Evolutionary conservation across 345 rosid genomes (phyloP), one percentile per base, ranked within the genome.

Genomic region (Rhodomyrtus tomentosa): DNA sequence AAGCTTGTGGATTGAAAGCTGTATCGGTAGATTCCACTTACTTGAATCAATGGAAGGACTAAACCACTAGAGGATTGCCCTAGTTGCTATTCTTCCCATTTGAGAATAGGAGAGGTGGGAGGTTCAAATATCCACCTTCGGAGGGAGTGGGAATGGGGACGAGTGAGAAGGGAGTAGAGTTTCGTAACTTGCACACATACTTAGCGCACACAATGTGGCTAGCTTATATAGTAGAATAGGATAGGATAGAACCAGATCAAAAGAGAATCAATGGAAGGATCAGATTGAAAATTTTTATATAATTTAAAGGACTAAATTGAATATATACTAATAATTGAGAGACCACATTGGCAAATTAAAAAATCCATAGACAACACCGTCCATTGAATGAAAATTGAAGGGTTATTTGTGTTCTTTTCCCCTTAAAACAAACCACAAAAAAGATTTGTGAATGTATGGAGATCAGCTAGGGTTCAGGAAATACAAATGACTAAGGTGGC

Each of bases 361-460:
- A 68, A 32, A 0, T 32, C 2, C 12, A 32, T 0, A 32, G 3
- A 18, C 1, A 0, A 2, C 13, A 36, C 10, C 1, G 12, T 6
- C 38, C 0, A 18, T 68, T 38, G 0, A 32, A 62, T 32, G 42
- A 7, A 32, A 32, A 32, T 62, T 32, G 16, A 9, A 16, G 25
- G 21, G 9, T 68, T 18, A 36, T 68, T 36, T 36, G 1, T 0
- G 22, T 15, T 10, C 16, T 29, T 7, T 3, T 62, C 2, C 11
- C 22, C 74, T 62, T 15, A 29, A 59, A 62, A 11, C 40, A 68
- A 36, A 36, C 24, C 25, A 36, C 79, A 18, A 9, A 10, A 68
- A 18, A 7, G 22, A 36, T 68, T 10, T 36, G 79, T 68, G 25
- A 36, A 18, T 18, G 79, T 18, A 6, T 68, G 45, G 79, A 18